phyloP scores from a whole-genome alignment of 208 protist species.

The Wallacemonas rigidus region DNA sequence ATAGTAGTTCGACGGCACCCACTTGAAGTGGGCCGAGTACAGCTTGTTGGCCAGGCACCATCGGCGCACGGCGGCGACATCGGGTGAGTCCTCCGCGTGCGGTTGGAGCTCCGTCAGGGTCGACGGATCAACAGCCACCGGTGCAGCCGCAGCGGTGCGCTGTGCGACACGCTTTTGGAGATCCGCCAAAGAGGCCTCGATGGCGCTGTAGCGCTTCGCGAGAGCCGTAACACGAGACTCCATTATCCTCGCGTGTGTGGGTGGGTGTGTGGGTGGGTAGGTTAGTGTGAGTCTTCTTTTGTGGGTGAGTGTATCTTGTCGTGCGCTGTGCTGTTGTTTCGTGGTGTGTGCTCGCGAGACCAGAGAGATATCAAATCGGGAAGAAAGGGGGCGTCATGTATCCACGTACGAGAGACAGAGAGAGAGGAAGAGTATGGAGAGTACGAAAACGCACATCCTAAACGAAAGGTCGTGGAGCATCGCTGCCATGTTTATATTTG shows the following conservation, averaged over 20 bases:
- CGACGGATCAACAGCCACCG: constrained; percentile 9
- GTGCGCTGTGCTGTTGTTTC: neutral
- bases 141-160: constrained; percentile 9
- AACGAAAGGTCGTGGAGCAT: neutral
- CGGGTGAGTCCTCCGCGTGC: constrained; percentile 53
- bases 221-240: constrained; percentile 45
- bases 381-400: neutral
- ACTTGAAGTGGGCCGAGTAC: constrained; percentile 63
- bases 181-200: constrained; percentile 38
- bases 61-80: constrained; percentile 60
- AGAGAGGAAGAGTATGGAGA: neutral
- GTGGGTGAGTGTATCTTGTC: neutral
- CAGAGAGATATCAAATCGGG: neutral
- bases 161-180: constrained; percentile 23
- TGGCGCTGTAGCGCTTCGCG: constrained; percentile 38
- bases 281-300: neutral
- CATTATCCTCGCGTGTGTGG: constrained; percentile 10
- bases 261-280: constrained; percentile 3
- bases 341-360: neutral
- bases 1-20: constrained; percentile 92
- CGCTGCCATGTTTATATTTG: too few species aligned
- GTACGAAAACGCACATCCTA: neutral
- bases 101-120: constrained; percentile 54
- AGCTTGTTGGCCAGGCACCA: constrained; percentile 55
- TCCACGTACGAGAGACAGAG: neutral